Conservation (phyloP, 306 rosid genomes). For the Rosa chinensis region DNA sequence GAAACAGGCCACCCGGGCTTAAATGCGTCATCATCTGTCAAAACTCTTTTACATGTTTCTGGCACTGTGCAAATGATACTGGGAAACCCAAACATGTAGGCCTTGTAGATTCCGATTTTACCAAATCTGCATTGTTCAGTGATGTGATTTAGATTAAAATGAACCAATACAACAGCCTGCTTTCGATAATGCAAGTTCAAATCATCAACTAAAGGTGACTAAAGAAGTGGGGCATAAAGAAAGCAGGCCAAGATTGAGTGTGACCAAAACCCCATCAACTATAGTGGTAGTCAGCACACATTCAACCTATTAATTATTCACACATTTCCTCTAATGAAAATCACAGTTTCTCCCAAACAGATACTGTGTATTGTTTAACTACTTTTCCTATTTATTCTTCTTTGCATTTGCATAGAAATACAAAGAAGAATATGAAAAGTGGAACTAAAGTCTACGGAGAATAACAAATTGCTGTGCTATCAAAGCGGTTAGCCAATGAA, state of each 20-base stretch:
- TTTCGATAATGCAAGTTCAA: background rate
- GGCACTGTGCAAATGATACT: conserved; percentile 74
- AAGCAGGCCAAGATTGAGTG: background rate
- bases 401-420: background rate
- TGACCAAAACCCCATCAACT: background rate
- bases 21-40: conserved; percentile 76
- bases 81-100: conserved; percentile 77
- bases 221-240: background rate
- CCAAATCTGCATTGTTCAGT: conserved; percentile 58
- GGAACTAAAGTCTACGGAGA: background rate
- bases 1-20: conserved; percentile 80
- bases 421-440: background rate
- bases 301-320: background rate
- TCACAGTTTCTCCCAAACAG: background rate
- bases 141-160: background rate
- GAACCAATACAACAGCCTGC: background rate
- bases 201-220: background rate
- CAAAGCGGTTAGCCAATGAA: background rate
- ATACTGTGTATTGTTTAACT: background rate
- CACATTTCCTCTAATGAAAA: background rate
- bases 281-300: background rate
- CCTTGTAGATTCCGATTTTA: conserved; percentile 68
- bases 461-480: background rate
- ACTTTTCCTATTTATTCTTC: background rate
- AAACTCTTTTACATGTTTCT: conserved; percentile 62